A percentile compares a stretch with the other conserved stretches of the same genome.
phyloP scores from a whole-genome alignment of 176 grass and related monocot genomes.

The Zoysia japonica region DNA sequence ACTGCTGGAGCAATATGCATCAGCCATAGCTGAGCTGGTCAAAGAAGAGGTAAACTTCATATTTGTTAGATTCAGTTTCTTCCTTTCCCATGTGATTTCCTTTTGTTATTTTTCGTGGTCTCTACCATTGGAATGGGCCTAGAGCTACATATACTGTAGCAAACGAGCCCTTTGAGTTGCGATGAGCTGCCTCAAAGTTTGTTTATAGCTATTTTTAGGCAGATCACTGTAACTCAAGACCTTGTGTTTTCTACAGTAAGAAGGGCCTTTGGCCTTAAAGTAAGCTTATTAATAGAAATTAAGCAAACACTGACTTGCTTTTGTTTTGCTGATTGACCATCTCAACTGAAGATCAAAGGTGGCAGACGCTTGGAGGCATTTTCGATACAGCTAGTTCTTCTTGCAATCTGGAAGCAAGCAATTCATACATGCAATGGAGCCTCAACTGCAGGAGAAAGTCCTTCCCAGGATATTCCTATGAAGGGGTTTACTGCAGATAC shows the following conservation, averaged over 20 bases:
- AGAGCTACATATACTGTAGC: background rate
- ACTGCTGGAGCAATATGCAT: conserved; percentile 82
- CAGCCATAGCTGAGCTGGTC: conserved; percentile 65
- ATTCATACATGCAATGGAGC: conserved; percentile 70
- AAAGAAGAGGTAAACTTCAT: conserved; percentile 83
- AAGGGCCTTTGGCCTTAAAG: conserved; percentile 8
- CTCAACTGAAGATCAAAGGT: conserved; percentile 55
- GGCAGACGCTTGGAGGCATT: conserved; percentile 74
- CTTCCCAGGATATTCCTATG: conserved; percentile 41
- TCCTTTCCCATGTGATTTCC: conserved; percentile 30
- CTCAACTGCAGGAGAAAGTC: conserved; percentile 60
- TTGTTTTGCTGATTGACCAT: conserved; percentile 32
- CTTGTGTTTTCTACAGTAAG: conserved; percentile 13
- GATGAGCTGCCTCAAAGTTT: conserved; percentile 12
- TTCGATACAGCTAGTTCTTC: conserved; percentile 83
- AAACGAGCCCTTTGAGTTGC: conserved; percentile 3
- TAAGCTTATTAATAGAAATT: background rate
- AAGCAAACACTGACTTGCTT: conserved; percentile 30
- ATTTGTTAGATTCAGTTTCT: conserved; percentile 15
- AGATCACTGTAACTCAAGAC: background rate
- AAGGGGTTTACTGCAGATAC: conserved; percentile 42
- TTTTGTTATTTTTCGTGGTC: conserved; percentile 29
- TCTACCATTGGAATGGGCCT: conserved; percentile 19
- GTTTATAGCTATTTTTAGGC: background rate
- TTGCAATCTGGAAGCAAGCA: conserved; percentile 97